A percentile compares a stretch with the other conserved stretches of the same genome.
phyloP scores from a whole-genome alignment of 2,329 filamentous ascomycete genomes.

The Aspergillus quadricinctus region DNA sequence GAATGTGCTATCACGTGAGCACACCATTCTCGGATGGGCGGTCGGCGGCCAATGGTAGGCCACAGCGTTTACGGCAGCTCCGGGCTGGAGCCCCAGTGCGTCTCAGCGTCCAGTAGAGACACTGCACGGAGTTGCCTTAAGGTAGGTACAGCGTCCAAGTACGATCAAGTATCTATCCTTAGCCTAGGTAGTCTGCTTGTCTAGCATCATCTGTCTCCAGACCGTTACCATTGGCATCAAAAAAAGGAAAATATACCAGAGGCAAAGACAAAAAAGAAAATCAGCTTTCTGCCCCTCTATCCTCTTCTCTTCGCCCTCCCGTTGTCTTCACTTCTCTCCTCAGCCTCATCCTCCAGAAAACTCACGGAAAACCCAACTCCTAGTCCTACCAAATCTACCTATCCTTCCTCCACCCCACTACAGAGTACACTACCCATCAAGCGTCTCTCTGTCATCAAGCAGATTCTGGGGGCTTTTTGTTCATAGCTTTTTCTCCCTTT shows the following conservation, averaged over 20 bases:
- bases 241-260: background rate
- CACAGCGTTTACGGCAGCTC: too few species aligned
- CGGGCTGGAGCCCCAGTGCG: background rate
- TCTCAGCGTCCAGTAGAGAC: background rate
- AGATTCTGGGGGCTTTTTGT: slow-evolving; percentile 2
- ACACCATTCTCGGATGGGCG: too few species aligned
- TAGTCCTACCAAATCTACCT: background rate
- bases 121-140: background rate
- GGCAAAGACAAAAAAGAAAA: background rate
- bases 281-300: slow-evolving; percentile 10
- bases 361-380: background rate
- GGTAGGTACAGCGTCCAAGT: background rate
- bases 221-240: background rate
- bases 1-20: background rate
- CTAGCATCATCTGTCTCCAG: background rate
- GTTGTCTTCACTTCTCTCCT: slow-evolving; percentile 11
- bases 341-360: background rate
- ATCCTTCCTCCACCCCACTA: slow-evolving; percentile 1
- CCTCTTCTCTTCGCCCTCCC: slow-evolving; percentile 11
- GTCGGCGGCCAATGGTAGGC: too few species aligned
- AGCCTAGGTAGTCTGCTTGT: background rate
- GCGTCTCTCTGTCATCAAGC: background rate
- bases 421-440: background rate
- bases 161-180: background rate
- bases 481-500: slow-evolving; percentile 6